These are phyloP conservation scores for Pseudevernia furfuracea DNA, from an alignment of 495 filamentous ascomycete genomes.

Conservation along the genomic window DNA sequence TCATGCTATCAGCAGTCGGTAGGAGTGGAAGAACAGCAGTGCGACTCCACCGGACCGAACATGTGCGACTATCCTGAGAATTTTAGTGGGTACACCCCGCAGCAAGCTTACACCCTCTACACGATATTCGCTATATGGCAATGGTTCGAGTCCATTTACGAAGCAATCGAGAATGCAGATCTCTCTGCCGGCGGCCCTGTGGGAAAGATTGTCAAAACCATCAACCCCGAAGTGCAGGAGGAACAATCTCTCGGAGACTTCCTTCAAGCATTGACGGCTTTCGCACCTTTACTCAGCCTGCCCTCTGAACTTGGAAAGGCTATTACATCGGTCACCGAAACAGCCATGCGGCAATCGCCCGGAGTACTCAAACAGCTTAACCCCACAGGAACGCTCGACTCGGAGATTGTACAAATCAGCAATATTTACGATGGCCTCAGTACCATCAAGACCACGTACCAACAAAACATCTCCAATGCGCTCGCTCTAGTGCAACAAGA, in stretches of 20 bases:
- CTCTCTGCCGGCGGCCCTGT: constrained; percentile 7
- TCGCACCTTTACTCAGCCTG: constrained; percentile 1
- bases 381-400: constrained; percentile 8
- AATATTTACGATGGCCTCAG: constrained; percentile 10
- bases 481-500: constrained; percentile 19
- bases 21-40: constrained; percentile 10
- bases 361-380: constrained; percentile 12
- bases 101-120: constrained; percentile 16
- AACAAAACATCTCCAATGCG: constrained; percentile 19
- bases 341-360: constrained; percentile 17
- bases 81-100: constrained; percentile 8
- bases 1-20: constrained; percentile 16
- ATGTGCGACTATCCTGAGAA: constrained; percentile 13
- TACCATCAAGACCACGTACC: constrained; percentile 13
- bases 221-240: constrained; percentile 7
- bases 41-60: constrained; percentile 4
- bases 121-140: constrained; percentile 19
- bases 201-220: constrained; percentile 11
- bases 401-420: constrained; percentile 10
- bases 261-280: constrained; percentile 12
- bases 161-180: constrained; percentile 6
- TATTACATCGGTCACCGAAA: constrained; percentile 5
- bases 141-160: constrained; percentile 19
- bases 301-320: constrained; percentile 1
- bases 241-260: constrained; percentile 1